A percentile compares a stretch with the other conserved stretches of the same genome.
These are phyloP conservation scores for Durio zibethinus DNA, from an alignment of 345 rosid genomes.

Conservation along the genomic window DNA sequence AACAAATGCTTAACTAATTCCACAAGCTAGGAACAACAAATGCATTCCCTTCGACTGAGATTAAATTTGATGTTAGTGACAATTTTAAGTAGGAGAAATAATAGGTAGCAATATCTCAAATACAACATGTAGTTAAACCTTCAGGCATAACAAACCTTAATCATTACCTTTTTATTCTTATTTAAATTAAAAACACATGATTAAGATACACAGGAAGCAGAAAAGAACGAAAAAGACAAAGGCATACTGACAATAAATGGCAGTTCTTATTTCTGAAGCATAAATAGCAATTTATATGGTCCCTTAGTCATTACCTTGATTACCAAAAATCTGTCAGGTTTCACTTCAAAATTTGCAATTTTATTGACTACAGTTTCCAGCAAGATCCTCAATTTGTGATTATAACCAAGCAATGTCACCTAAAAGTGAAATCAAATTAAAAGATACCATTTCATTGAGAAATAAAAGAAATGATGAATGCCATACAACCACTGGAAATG, in stretches of 20 bases:
- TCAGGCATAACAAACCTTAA: not conserved
- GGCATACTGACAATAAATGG: not conserved
- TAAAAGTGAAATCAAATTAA: slow-evolving; percentile 24
- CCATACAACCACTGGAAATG: not conserved
- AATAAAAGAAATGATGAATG: not conserved
- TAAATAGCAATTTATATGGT: not conserved
- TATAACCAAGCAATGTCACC: slow-evolving; percentile 82
- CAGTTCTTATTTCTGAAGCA: not conserved
- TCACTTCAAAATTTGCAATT: slow-evolving; percentile 73
- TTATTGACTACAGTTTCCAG: slow-evolving; percentile 65
- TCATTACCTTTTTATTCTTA: not conserved
- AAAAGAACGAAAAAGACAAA: not conserved
- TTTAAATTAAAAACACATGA: not conserved
- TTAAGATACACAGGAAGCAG: not conserved
- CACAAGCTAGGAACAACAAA: not conserved
- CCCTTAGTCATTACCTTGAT: slow-evolving; percentile 60
- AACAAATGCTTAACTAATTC: not conserved
- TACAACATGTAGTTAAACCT: not conserved
- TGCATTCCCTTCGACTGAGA: not conserved
- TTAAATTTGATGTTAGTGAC: not conserved
- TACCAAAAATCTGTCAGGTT: slow-evolving; percentile 74
- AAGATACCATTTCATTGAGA: not conserved
- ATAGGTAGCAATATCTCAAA: not conserved
- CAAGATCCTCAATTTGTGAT: slow-evolving; percentile 78
- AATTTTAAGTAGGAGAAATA: not conserved